Conservation (phyloP, 192 early-diverging fungal species). For the Spizellomyces punctatus region DNA sequence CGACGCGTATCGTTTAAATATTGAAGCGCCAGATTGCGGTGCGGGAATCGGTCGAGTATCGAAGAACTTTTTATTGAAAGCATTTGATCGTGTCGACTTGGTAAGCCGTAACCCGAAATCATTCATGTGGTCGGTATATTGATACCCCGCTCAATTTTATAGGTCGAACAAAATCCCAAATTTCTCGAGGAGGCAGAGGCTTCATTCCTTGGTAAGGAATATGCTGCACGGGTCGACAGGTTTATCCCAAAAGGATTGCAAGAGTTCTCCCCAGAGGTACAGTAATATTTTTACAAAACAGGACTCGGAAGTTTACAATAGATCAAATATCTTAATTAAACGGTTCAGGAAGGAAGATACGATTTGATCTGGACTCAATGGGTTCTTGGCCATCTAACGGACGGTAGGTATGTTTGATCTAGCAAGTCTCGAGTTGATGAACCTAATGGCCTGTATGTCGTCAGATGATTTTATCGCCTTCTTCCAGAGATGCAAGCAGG, state of each 20-base stretch:
- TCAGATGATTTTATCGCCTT: conserved; percentile 82
- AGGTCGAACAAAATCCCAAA: conserved; percentile 72
- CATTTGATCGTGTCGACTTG: conserved; percentile 86
- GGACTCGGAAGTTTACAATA: background rate
- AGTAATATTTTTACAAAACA: too few relatives aligned
- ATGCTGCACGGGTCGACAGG: conserved; percentile 56
- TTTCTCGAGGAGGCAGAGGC: conserved; percentile 77
- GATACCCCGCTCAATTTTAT: background rate
- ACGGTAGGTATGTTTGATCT: conserved; percentile 56
- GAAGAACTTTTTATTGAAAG: conserved; percentile 76
- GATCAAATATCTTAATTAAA: background rate
- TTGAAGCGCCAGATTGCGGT: conserved; percentile 70
- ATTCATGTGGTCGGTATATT: background rate
- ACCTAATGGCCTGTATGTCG: background rate
- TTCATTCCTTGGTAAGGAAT: conserved; percentile 63
- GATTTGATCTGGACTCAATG: conserved; percentile 99
- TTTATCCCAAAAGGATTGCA: conserved; percentile 81
- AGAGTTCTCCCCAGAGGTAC: conserved; percentile 65
- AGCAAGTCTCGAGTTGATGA: background rate
- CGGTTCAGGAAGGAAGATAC: conserved; percentile 58
- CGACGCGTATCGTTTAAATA: background rate
- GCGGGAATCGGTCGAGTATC: conserved; percentile 95
- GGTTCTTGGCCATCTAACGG: conserved; percentile 92
- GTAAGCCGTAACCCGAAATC: conserved; percentile 35
- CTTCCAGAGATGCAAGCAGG: conserved; percentile 73